These are phyloP conservation scores for Hypoxylon sp. DNA, from an alignment of 2,329 filamentous ascomycete genomes.

Conservation along the genomic window DNA sequence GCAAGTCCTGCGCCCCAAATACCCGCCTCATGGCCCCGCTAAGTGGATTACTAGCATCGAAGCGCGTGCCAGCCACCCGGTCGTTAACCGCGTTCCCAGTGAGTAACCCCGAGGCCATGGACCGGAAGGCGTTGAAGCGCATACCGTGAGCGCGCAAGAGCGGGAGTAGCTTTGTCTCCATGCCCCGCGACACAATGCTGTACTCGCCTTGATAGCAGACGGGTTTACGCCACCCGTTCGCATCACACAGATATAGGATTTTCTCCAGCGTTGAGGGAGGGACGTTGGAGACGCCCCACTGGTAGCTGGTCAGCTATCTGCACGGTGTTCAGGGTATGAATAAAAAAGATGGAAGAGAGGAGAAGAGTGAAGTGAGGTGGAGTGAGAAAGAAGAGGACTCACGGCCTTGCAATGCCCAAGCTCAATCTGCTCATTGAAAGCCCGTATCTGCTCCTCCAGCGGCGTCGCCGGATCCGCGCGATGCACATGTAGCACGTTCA, in stretches of 20 bases:
- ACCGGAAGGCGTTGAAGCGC: slow-evolving; percentile 43
- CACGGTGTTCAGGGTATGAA: not conserved
- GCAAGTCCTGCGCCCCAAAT: slow-evolving; percentile 52
- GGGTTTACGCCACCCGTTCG: slow-evolving; percentile 56
- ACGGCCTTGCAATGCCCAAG: slow-evolving; percentile 53
- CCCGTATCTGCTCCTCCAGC: slow-evolving; percentile 56
- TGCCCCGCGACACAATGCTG: slow-evolving; percentile 56
- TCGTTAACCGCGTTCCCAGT: slow-evolving; percentile 53
- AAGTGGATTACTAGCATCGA: slow-evolving; percentile 50
- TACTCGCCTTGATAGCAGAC: slow-evolving; percentile 60
- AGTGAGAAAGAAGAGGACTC: slow-evolving; percentile 9
- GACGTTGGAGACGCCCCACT: slow-evolving; percentile 60
- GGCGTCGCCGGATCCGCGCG: slow-evolving; percentile 54
- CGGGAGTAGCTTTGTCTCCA: slow-evolving; percentile 57
- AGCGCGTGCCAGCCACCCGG: slow-evolving; percentile 50
- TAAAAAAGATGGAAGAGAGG: not conserved
- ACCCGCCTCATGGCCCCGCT: slow-evolving; percentile 47
- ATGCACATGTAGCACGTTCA: slow-evolving; percentile 58
- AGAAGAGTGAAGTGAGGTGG: too few species aligned
- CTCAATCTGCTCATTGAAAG: slow-evolving; percentile 54
- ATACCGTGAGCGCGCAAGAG: slow-evolving; percentile 54
- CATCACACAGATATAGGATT: slow-evolving; percentile 55
- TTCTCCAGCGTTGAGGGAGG: slow-evolving; percentile 51
- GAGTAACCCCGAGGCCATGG: slow-evolving; percentile 54
- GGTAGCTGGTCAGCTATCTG: not conserved